Base-by-base conservation (phyloP, 1,284 basidiomycete genomes). In the Ustilago sp. region DNA sequence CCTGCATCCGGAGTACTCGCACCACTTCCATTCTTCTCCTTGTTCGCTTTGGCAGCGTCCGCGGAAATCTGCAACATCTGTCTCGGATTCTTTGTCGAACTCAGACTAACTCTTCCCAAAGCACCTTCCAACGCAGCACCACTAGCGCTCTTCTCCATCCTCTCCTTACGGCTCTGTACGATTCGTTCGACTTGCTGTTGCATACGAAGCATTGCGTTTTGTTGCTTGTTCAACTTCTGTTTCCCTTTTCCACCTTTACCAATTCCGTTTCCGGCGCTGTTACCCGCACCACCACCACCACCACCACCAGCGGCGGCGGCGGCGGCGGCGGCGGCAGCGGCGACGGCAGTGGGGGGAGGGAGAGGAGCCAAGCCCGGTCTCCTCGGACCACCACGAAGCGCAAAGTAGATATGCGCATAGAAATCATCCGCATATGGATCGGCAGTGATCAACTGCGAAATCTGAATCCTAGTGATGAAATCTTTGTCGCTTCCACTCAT, bases 401-500 rank as follows among this genome's bases (percentile, higher is more conserved):
- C 93, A 56, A 93, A 92, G 85, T 93, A 96, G 19, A 98, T 95
- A 87, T 99, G 96, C 8, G 95, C 96, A 84, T 99, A 99, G 85
- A 98, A 99, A 86, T 99, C 97, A 78, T 98, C 95, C 39, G 94
- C 91, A 87, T 97, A 98, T 0, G 97, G 97, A 88, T 99, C 97
- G 31, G 83, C 74, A 31, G 86, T 86, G 55, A 98, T 94, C 36
- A 99, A 91, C 85, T 99, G 96, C 1, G 95, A 98, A 53, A 99
- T 94, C 87, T 99, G 97, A 70, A 99, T 99, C 45, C 97, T 92
- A 28, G 97, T 99, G 87, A 99, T 99, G 86, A 99, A 99, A 85
- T 99, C 97, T 88, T 99, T 99, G 89, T 99, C 97, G 15, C 94
- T 96, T 86, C 95, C 93, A 0, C 93, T 94, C 97, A 99, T 99